Evolutionary conservation across 2,329 filamentous ascomycete species (phyloP).

Genomic region (Calonectria leucothoes): DNA sequence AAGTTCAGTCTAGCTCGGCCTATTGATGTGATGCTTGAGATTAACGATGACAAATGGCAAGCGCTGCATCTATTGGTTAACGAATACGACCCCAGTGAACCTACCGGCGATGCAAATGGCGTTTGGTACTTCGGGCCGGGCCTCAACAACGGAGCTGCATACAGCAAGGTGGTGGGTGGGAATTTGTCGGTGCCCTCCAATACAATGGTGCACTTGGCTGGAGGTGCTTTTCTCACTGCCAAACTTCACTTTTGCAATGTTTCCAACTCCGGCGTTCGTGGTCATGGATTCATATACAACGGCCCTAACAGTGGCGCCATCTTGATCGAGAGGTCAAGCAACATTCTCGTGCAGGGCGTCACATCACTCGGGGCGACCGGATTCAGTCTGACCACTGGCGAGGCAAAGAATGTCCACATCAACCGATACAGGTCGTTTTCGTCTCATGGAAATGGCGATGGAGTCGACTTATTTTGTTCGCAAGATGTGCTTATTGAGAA

Average conservation of each 20-base stretch:
- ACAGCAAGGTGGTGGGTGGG: conserved; percentile 30
- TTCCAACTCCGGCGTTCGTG: conserved; percentile 28
- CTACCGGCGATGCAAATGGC: conserved; percentile 25
- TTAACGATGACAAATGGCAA: conserved; percentile 43
- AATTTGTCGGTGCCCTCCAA: conserved; percentile 26
- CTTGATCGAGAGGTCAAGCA: conserved; percentile 21
- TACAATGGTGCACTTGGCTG: conserved; percentile 30
- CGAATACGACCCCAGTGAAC: conserved; percentile 29
- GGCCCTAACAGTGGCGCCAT: conserved; percentile 20
- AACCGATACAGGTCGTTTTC: conserved; percentile 35
- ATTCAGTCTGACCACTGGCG: conserved; percentile 33
- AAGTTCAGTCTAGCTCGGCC: conserved; percentile 17
- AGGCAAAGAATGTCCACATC: conserved; percentile 31
- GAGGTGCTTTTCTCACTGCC: conserved; percentile 30
- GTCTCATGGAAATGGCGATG: conserved; percentile 37
- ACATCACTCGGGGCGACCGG: conserved; percentile 30
- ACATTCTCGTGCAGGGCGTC: conserved; percentile 36
- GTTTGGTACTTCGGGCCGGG: conserved; percentile 44
- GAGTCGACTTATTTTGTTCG: conserved; percentile 38
- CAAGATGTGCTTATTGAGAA: conserved; percentile 41
- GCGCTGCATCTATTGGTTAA: conserved; percentile 41
- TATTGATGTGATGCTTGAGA: conserved; percentile 32
- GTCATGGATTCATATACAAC: conserved; percentile 38
- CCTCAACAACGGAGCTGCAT: conserved; percentile 29
- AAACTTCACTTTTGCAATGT: conserved; percentile 33